Conservation (phyloP, 306 rosid species). For the Fragaria vesca region DNA sequence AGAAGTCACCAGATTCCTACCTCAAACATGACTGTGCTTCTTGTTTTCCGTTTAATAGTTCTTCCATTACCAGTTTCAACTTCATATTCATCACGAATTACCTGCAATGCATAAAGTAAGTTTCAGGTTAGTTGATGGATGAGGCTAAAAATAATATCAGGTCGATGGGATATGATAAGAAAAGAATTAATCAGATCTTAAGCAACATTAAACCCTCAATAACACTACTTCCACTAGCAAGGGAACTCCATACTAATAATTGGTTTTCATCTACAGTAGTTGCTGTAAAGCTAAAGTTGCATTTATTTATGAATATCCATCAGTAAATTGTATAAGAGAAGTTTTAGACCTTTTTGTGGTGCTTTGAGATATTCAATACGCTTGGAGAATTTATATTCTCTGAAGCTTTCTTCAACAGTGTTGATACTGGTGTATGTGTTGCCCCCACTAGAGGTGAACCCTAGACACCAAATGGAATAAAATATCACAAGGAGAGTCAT, state of each 20-base stretch:
- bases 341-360: conserved; percentile 67
- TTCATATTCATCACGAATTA: conserved; percentile 88
- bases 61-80: conserved; percentile 95
- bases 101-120: conserved; percentile 47
- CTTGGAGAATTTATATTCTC: conserved; percentile 62
- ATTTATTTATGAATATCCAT: not conserved
- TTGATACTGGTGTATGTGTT: conserved; percentile 72
- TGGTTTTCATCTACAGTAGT: not conserved
- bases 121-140: conserved; percentile 17
- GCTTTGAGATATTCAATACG: conserved; percentile 67
- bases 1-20: conserved; percentile 42
- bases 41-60: conserved; percentile 83
- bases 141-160: conserved; percentile 11
- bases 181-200: conserved; percentile 22
- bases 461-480: conserved; percentile 40
- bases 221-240: not conserved
- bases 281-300: not conserved
- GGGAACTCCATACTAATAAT: not conserved
- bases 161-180: conserved; percentile 15
- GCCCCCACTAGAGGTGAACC: conserved; percentile 56
- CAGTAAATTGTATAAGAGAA: not conserved
- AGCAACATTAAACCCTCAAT: conserved; percentile 10
- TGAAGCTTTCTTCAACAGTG: conserved; percentile 63
- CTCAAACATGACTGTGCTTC: conserved; percentile 93
- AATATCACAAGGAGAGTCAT: conserved; percentile 14